phyloP scores from a whole-genome alignment of 1,284 basidiomycete species.

The Fereydounia khargensis region DNA sequence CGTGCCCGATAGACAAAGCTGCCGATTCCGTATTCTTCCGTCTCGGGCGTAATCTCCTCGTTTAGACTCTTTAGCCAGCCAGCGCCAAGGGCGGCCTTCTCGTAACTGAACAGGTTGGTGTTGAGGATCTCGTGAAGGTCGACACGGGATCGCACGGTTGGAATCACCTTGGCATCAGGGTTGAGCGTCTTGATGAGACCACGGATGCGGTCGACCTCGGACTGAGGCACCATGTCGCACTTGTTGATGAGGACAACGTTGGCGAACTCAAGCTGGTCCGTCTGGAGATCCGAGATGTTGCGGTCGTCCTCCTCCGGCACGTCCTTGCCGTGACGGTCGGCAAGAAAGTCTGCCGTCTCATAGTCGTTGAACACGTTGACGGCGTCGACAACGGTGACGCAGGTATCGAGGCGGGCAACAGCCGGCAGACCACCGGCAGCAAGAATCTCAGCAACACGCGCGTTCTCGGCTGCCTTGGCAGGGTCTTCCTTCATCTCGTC shows the following conservation, averaged over 20 bases:
- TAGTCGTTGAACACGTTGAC: conserved; percentile 59
- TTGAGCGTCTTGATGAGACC: conserved; percentile 59
- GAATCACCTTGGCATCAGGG: conserved; percentile 58
- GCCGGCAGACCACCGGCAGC: conserved; percentile 59
- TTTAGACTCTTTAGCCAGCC: conserved; percentile 60
- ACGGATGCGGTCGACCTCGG: conserved; percentile 54
- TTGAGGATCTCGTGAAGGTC: conserved; percentile 58
- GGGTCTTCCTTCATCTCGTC: conserved; percentile 28
- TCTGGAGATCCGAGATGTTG: conserved; percentile 61
- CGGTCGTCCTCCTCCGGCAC: conserved; percentile 60
- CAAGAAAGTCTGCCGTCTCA: conserved; percentile 61
- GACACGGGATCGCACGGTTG: conserved; percentile 54
- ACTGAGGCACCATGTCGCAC: conserved; percentile 54
- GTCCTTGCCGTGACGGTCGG: conserved; percentile 55
- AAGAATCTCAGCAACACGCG: conserved; percentile 58
- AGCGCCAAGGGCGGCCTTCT: conserved; percentile 59
- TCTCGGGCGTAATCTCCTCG: conserved; percentile 60
- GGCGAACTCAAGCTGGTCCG: conserved; percentile 60
- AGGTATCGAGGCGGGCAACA: conserved; percentile 52
- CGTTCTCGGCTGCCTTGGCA: conserved; percentile 38
- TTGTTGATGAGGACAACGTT: conserved; percentile 61
- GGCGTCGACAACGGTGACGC: conserved; percentile 42
- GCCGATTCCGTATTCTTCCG: conserved; percentile 55
- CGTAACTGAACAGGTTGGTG: conserved; percentile 59
- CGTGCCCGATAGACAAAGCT: conserved; percentile 46